Percentiles rank a stretch among this genome's conserved stretches.
Evolutionary conservation across 345 rosid species (phyloP).

Genomic region (Dovyalis caffra): DNA sequence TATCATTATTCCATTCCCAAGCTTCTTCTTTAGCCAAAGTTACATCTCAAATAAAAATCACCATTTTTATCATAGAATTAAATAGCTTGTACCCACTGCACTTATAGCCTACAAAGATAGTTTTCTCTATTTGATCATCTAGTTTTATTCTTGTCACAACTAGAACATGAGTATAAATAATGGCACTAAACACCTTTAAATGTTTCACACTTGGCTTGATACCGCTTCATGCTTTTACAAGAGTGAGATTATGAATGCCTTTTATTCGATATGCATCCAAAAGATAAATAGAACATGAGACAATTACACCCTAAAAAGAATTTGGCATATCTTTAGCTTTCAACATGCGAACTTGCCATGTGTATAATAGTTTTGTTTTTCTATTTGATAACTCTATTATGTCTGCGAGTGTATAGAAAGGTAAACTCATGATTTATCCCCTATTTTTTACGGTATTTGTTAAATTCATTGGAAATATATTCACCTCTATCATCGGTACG

Average conservation of each 20-base stretch:
- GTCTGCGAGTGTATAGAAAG: neutral
- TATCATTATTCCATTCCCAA: neutral
- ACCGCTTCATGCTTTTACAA: neutral
- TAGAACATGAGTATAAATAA: neutral
- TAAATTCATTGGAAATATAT: neutral
- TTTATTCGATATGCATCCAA: neutral
- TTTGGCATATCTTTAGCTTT: neutral
- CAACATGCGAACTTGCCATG: neutral
- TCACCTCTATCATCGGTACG: conserved; percentile 3
- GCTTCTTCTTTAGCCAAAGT: neutral
- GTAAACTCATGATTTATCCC: neutral
- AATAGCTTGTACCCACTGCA: neutral
- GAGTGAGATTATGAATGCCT: neutral
- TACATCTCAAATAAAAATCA: neutral
- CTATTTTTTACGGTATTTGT: neutral
- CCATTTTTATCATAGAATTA: neutral
- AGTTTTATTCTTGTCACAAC: neutral
- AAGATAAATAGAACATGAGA: neutral
- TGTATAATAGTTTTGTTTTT: neutral
- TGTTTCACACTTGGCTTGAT: neutral
- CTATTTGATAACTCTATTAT: neutral
- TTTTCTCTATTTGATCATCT: neutral
- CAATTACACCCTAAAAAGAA: neutral
- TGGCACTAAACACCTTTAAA: neutral
- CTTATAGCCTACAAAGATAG: neutral